Percentiles rank a stretch among this genome's conserved stretches.
Conservation (phyloP, 2,329 filamentous ascomycete species). For the Fusarium dlaminii region DNA sequence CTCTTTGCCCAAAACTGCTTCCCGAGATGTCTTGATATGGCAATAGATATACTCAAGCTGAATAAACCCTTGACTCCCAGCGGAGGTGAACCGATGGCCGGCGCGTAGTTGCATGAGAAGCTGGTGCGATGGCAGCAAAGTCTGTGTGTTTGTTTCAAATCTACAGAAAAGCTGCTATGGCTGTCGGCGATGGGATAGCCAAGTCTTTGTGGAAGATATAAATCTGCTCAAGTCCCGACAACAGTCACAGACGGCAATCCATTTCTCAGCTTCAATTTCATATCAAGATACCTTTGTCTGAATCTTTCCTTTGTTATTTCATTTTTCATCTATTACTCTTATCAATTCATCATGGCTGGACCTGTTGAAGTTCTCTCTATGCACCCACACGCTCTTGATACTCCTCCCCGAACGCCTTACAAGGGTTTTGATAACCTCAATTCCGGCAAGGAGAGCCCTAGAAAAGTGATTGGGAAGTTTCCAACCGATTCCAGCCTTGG, state of each 20-base stretch:
- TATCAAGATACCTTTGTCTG: background rate
- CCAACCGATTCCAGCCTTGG: conserved; percentile 17
- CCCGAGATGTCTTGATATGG: background rate
- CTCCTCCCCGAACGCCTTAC: conserved; percentile 2
- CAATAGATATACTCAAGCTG: background rate
- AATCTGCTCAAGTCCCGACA: background rate
- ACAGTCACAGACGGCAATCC: background rate
- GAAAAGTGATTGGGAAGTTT: background rate
- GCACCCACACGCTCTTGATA: background rate
- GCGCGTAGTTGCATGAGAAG: conserved; percentile 25
- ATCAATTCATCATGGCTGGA: conserved; percentile 23
- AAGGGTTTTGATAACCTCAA: background rate
- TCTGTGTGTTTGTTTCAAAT: background rate
- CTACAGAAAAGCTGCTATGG: background rate
- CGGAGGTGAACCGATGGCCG: background rate
- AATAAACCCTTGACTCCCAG: background rate
- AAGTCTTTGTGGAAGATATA: background rate
- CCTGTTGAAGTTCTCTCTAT: conserved; percentile 8
- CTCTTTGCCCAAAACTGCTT: background rate
- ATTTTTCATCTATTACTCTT: background rate
- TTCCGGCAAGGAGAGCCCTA: background rate
- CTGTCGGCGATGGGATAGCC: rapidly evolving
- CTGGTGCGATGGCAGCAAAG: background rate
- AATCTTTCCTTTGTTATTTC: background rate
- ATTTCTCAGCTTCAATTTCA: background rate